These are phyloP conservation scores for Ophiostoma sp. DNA, from an alignment of 2,329 filamentous ascomycete species.

Conservation along the genomic window DNA sequence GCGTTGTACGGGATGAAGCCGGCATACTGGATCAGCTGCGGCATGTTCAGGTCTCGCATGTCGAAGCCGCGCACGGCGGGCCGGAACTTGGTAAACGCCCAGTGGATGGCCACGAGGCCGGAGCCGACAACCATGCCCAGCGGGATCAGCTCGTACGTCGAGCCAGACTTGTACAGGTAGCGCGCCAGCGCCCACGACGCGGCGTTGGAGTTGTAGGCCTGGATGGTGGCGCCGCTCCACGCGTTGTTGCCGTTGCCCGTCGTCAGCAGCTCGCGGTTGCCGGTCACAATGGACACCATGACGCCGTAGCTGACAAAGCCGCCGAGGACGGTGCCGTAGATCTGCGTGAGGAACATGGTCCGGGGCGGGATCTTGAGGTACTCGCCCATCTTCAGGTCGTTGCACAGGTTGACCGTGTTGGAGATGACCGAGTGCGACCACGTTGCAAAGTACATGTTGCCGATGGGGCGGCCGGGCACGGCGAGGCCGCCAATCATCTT, in stretches of 20 bases:
- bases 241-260: conserved; percentile 43
- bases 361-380: conserved; percentile 55
- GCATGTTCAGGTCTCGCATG: conserved; percentile 44
- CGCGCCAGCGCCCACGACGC: conserved; percentile 48
- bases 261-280: conserved; percentile 44
- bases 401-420: conserved; percentile 46
- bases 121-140: conserved; percentile 47
- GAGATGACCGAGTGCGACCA: conserved; percentile 55
- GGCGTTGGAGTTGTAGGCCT: conserved; percentile 46
- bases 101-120: conserved; percentile 41
- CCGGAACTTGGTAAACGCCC: conserved; percentile 42
- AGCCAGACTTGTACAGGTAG: conserved; percentile 47
- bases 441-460: conserved; percentile 55
- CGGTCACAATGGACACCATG: conserved; percentile 50
- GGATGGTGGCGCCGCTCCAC: conserved; percentile 50
- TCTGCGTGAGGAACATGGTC: conserved; percentile 51
- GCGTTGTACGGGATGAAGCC: conserved; percentile 52
- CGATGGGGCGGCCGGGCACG: conserved; percentile 47
- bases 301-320: conserved; percentile 42
- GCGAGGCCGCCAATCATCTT: conserved; percentile 52
- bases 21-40: conserved; percentile 51
- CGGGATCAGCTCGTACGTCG: conserved; percentile 45
- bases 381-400: conserved; percentile 54
- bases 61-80: conserved; percentile 43
- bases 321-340: conserved; percentile 52